Conservation (phyloP, 2,329 filamentous ascomycete species). For the Alternaria ethzedia region DNA sequence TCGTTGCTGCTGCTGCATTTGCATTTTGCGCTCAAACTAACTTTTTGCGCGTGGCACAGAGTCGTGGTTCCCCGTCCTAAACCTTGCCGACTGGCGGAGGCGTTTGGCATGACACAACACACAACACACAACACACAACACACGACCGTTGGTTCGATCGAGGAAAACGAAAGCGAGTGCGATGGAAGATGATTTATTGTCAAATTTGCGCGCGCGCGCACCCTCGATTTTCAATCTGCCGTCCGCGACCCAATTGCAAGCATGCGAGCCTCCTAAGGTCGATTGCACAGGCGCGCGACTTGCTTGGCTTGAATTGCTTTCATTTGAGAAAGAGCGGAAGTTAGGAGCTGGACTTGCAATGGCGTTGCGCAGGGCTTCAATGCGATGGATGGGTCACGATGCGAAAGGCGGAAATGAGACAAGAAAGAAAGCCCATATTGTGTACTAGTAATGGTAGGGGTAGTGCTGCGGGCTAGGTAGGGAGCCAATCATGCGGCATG, state of each 20-base stretch:
- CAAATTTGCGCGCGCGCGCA: neutral
- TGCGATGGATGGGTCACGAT: conserved; percentile 11
- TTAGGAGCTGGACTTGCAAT: conserved; percentile 4
- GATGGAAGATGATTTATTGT: neutral
- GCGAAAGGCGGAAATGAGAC: conserved; percentile 17
- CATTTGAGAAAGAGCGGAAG: conserved; percentile 1
- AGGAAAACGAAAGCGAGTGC: neutral
- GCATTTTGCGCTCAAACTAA: neutral
- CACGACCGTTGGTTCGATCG: neutral
- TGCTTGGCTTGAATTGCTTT: conserved; percentile 2
- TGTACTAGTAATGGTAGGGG: conserved; percentile 13
- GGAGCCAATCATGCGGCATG: conserved; percentile 26
- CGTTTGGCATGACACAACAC: neutral
- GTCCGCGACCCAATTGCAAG: neutral
- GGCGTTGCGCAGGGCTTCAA: conserved; percentile 13
- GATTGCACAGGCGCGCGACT: neutral
- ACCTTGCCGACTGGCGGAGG: neutral
- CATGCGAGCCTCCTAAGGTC: neutral
- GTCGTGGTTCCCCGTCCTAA: neutral
- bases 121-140: too few relatives aligned
- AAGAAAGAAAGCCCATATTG: neutral
- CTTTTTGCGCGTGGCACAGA: neutral
- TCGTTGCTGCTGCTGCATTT: neutral
- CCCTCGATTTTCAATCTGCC: neutral
- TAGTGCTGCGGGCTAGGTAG: conserved; percentile 4